Evolutionary conservation across 352 stramenopile genomes (phyloP), one percentile per base, ranked within the genome.

Genomic region (Aphanomyces invadans): DNA sequence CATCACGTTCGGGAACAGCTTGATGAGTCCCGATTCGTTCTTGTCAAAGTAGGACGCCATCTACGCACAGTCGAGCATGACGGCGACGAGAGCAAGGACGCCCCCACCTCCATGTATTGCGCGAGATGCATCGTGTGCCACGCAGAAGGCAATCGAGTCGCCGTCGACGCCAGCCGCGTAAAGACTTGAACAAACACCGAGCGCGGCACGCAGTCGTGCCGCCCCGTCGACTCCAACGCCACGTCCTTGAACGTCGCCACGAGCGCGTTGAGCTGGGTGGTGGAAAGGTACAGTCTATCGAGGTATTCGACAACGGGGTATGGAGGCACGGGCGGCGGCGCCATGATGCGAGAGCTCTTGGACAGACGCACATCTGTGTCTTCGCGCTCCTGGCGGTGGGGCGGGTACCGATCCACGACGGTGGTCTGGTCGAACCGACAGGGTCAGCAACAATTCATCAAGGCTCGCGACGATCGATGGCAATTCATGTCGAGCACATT

Each of bases 331-430:
- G 67, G 45, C 28, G 66, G 26, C 21, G 38, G 70, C 12, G 70
- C 62, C 2, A 88, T 38, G 31, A 92, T 74, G 0, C 81, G 77
- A 51, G 33, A 64, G 2, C 57, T 36, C 29, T 23, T 25, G 64
- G 88, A 63, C 10, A 90, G 65, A 0, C 44, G 63, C 15, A 86
- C 76, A 19, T 78, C 46, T 12, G 77, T 86, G 61, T 92, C 83
- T 66, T 86, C 71, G 52, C 71, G 62, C 19, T 89, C 68, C 25
- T 89, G 78, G n/a, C 71, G 33, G 7, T 76, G 87, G 33, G 71
- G 55, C 11, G 81, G 80, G 66, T 87, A 88, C 5, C 81, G 77
- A 46, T 86, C 73, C n/a, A 76, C 57, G 28, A 74, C 48, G 25
- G 76, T 71, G n/a, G 80, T 73, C 83, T 90, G 52, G 23, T n/a